These are phyloP conservation scores for Trametes meyenii DNA, from an alignment of 768 basidiomycete genomes.

Conservation along the genomic window DNA sequence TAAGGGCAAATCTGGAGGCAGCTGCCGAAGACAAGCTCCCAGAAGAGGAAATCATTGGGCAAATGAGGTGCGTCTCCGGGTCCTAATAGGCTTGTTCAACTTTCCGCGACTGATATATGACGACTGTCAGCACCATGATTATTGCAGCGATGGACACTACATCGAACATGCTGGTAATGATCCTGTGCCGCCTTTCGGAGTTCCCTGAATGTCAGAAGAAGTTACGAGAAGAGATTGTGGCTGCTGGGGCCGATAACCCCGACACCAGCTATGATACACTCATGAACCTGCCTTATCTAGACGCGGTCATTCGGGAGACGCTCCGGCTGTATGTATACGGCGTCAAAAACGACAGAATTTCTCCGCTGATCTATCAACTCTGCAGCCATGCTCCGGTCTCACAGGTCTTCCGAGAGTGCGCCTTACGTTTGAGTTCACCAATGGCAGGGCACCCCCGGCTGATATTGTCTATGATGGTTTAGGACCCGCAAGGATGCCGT, in stretches of 20 bases:
- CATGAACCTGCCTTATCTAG: conserved; percentile 14
- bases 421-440: not conserved
- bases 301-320: conserved; percentile 16
- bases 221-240: conserved; percentile 17
- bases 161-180: conserved; percentile 14
- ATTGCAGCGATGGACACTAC: conserved; percentile 22
- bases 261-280: conserved; percentile 15
- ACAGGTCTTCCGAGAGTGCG: conserved; percentile 36
- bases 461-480: not conserved
- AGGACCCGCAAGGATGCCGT: conserved; percentile 36
- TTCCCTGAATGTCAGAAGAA: conserved; percentile 18
- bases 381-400: conserved; percentile 51
- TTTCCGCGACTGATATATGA: not conserved
- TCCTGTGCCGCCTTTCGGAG: conserved; percentile 11
- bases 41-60: conserved; percentile 33
- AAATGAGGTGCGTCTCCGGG: conserved; percentile 27
- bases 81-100: not conserved
- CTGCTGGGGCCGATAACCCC: not conserved
- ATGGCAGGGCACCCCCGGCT: not conserved
- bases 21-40: conserved; percentile 23
- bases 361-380: not conserved
- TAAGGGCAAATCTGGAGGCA: conserved; percentile 25
- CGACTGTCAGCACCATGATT: conserved; percentile 12
- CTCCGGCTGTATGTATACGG: conserved; percentile 10
- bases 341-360: not conserved